Percentiles rank a stretch among this genome's conserved stretches.
phyloP scores from a whole-genome alignment of 2,329 filamentous ascomycete species.

The Aureobasidium sp. region DNA sequence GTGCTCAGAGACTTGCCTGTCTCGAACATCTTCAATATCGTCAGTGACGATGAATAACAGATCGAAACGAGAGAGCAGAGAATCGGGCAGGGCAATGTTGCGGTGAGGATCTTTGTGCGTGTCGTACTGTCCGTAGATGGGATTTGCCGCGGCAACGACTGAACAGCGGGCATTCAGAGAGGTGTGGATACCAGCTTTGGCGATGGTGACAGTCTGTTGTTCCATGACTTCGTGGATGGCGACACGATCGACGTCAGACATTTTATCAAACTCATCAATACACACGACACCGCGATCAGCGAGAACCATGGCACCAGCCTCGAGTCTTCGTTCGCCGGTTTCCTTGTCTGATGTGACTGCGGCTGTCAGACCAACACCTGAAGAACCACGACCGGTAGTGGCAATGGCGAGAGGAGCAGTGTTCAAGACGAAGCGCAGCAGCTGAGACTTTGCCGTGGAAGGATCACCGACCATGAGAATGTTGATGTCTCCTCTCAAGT shows the following conservation, averaged over 20 bases:
- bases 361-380: conserved; percentile 93
- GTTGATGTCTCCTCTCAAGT: conserved; percentile 97
- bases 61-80: conserved; percentile 95
- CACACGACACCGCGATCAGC: conserved; percentile 95
- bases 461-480: conserved; percentile 99
- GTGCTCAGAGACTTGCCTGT: conserved; percentile 89
- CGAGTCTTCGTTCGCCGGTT: conserved; percentile 86
- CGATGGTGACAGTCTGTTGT: conserved; percentile 97
- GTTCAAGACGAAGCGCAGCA: conserved; percentile 93
- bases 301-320: conserved; percentile 98
- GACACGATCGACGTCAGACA: conserved; percentile 96
- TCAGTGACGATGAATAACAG: conserved; percentile 95
- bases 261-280: conserved; percentile 99
- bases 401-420: conserved; percentile 94
- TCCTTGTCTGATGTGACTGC: conserved; percentile 96
- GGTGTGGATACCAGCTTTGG: conserved; percentile 96
- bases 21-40: conserved; percentile 89
- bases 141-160: conserved; percentile 92
- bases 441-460: conserved; percentile 96
- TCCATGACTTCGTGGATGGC: conserved; percentile 99
- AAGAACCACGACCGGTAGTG: conserved; percentile 89
- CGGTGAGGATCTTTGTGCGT: conserved; percentile 97
- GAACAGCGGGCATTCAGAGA: conserved; percentile 94
- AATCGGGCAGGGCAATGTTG: conserved; percentile 96
- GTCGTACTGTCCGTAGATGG: conserved; percentile 97